These are phyloP conservation scores for Ogataea hybrid DNA, from an alignment of 1,139 yeast genomes.

Conservation along the genomic window DNA sequence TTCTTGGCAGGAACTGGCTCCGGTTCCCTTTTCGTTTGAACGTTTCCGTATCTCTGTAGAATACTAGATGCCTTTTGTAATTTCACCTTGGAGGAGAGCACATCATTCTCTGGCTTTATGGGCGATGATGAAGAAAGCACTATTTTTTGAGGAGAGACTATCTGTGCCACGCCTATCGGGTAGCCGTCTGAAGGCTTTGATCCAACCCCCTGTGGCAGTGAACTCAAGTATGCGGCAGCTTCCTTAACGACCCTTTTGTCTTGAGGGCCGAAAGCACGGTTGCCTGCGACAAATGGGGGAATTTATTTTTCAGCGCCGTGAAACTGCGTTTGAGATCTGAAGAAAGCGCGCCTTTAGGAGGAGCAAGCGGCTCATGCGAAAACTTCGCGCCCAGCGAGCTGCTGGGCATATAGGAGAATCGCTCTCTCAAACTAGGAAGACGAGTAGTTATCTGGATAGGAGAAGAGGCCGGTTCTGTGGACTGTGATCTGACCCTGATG, in stretches of 20 bases:
- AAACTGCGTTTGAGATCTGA: slow-evolving; percentile 36
- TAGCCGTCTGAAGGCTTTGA: slow-evolving; percentile 9
- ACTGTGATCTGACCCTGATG: slow-evolving; percentile 11
- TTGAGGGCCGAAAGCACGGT: slow-evolving; percentile 62
- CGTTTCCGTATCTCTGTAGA: slow-evolving; percentile 19
- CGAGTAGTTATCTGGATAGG: slow-evolving; percentile 21
- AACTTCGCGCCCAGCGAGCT: slow-evolving; percentile 4
- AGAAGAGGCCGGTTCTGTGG: slow-evolving; percentile 25
- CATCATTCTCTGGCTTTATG: slow-evolving; percentile 19
- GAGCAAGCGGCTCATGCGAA: slow-evolving; percentile 2
- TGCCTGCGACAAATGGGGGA: slow-evolving; percentile 45
- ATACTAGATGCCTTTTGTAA: slow-evolving; percentile 15
- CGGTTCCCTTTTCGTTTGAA: slow-evolving; percentile 29
- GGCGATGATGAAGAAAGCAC: slow-evolving; percentile 29
- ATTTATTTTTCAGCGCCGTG: slow-evolving; percentile 47
- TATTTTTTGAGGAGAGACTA: slow-evolving; percentile 28
- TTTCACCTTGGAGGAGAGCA: slow-evolving; percentile 52
- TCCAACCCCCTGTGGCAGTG: slow-evolving; percentile 18
- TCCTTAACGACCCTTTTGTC: slow-evolving; percentile 56
- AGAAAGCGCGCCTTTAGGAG: slow-evolving; percentile 20
- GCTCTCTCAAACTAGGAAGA: slow-evolving; percentile 30
- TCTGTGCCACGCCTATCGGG: slow-evolving; percentile 35
- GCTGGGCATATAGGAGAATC: slow-evolving; percentile 30
- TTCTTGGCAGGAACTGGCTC: slow-evolving; percentile 25
- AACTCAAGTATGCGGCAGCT: slow-evolving; percentile 47